Percentiles rank a stretch among this genome's conserved stretches.
Evolutionary conservation across 78 protist species (phyloP).

Genomic region (Speleostelium caveatum): DNA sequence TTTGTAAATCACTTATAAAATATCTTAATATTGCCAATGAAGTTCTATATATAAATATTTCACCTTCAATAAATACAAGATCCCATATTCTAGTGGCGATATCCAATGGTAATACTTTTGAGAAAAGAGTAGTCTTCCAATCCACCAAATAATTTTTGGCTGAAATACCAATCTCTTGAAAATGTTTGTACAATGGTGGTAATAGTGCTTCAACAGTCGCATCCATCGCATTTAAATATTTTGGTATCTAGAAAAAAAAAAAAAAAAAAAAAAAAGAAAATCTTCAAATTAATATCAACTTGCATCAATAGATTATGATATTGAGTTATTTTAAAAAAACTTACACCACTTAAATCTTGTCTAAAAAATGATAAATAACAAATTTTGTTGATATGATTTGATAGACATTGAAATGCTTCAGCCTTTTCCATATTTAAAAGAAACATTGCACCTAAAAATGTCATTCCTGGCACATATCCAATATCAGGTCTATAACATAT

Average conservation of each 20-base stretch:
- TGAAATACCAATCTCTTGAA: constrained; percentile 68
- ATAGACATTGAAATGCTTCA: constrained; percentile 88
- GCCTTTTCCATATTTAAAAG: constrained; percentile 87
- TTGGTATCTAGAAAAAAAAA: constrained; percentile 45
- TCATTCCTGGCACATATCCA: constrained; percentile 96
- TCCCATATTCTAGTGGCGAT: constrained; percentile 93
- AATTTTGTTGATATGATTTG: constrained; percentile 85
- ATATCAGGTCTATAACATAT: constrained; percentile 93
- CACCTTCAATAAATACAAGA: constrained; percentile 86
- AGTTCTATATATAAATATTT: constrained; percentile 71
- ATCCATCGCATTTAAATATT: constrained; percentile 77
- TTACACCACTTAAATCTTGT: constrained; percentile 81
- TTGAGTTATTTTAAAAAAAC: too few relatives aligned
- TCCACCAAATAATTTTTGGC: constrained; percentile 84
- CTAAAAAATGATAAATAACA: constrained; percentile 85
- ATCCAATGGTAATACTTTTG: constrained; percentile 88
- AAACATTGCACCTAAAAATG: constrained; percentile 93
- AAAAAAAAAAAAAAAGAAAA: too few relatives aligned
- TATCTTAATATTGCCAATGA: constrained; percentile 61
- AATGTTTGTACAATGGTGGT: constrained; percentile 78
- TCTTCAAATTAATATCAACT: too few relatives aligned
- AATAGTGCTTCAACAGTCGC: constrained; percentile 65
- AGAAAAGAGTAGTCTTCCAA: constrained; percentile 93
- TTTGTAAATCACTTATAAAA: constrained; percentile 25
- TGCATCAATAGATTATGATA: constrained; percentile 11